These are phyloP conservation scores for Mycena citricolor DNA, from an alignment of 1,284 basidiomycete species.

Conservation along the genomic window DNA sequence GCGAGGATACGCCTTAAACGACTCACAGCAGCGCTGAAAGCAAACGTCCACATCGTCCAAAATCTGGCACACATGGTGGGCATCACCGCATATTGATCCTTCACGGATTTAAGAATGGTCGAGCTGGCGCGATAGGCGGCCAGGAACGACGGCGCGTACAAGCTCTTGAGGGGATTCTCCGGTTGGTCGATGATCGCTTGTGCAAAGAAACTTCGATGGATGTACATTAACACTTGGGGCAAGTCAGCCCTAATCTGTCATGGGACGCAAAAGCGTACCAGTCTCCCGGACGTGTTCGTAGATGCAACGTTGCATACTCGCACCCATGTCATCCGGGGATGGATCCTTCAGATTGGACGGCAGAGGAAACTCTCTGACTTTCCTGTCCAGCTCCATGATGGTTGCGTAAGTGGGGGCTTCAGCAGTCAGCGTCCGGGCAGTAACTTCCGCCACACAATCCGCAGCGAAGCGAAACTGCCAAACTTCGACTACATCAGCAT, in stretches of 20 bases:
- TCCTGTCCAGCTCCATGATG: constrained; percentile 72
- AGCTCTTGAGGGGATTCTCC: constrained; percentile 57
- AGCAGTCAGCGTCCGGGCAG: constrained; percentile 59
- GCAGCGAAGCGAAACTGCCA: constrained; percentile 66
- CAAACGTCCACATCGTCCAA: constrained; percentile 66
- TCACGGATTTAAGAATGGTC: constrained; percentile 54
- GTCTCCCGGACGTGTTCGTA: constrained; percentile 56
- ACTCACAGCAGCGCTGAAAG: constrained; percentile 61
- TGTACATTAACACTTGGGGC: constrained; percentile 61
- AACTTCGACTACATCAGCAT: constrained; percentile 43
- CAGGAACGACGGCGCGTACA: constrained; percentile 62
- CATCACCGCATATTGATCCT: constrained; percentile 52
- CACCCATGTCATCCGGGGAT: constrained; percentile 31
- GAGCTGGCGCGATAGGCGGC: constrained; percentile 60
- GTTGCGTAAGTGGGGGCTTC: constrained; percentile 63
- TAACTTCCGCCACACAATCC: constrained; percentile 66
- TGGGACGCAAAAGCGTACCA: constrained; percentile 38
- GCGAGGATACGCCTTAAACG: constrained; percentile 19
- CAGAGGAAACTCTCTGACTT: constrained; percentile 64
- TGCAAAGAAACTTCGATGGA: constrained; percentile 70
- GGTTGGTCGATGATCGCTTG: constrained; percentile 66
- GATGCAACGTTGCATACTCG: constrained; percentile 51
- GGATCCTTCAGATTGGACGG: constrained; percentile 42
- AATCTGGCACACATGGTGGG: constrained; percentile 54
- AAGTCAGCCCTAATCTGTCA: constrained; percentile 6